Conservation (phyloP, 1,139 yeast species). For the Taphrina deformans region DNA sequence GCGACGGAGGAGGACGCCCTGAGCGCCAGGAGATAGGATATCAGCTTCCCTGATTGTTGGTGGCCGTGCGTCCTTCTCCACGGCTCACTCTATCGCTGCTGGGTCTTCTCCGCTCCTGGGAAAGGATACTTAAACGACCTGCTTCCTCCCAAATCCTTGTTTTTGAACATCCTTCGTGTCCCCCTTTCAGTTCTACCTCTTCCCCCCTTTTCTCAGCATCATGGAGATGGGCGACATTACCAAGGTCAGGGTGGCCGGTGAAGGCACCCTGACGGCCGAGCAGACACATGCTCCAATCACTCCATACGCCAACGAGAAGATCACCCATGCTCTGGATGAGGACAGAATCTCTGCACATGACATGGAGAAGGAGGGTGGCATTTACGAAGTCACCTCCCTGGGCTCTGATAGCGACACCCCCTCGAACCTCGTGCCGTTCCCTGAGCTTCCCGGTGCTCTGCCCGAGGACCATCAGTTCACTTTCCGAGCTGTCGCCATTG, state of each 20-base stretch:
- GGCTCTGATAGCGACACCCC: constrained; percentile 10
- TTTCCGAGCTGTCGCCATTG: constrained; percentile 32
- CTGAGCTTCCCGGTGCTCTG: constrained; percentile 28
- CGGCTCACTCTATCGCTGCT: too few relatives aligned
- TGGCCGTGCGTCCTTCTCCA: too few relatives aligned
- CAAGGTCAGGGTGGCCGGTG: constrained; percentile 21
- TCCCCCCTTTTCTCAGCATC: neutral
- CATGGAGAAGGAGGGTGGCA: constrained; percentile 23
- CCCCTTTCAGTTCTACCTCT: neutral
- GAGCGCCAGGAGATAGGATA: neutral
- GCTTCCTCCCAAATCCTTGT: neutral
- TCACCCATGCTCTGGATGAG: constrained; percentile 10
- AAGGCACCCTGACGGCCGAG: constrained; percentile 17
- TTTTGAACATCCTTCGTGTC: neutral
- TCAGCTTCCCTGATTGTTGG: too few relatives aligned
- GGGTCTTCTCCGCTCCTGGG: too few relatives aligned
- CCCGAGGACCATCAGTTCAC: constrained; percentile 30
- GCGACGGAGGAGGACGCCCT: too few relatives aligned
- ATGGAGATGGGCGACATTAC: constrained; percentile 34
- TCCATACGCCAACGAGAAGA: constrained; percentile 16
- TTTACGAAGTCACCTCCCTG: constrained; percentile 13
- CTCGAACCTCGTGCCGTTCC: constrained; percentile 30
- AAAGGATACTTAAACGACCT: neutral
- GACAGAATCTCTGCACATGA: neutral
- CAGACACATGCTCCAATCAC: constrained; percentile 23